Evolutionary conservation across 2,329 filamentous ascomycete species (phyloP), one percentile per base, ranked within the genome.

Genomic region (Alternaria ethzedia): DNA sequence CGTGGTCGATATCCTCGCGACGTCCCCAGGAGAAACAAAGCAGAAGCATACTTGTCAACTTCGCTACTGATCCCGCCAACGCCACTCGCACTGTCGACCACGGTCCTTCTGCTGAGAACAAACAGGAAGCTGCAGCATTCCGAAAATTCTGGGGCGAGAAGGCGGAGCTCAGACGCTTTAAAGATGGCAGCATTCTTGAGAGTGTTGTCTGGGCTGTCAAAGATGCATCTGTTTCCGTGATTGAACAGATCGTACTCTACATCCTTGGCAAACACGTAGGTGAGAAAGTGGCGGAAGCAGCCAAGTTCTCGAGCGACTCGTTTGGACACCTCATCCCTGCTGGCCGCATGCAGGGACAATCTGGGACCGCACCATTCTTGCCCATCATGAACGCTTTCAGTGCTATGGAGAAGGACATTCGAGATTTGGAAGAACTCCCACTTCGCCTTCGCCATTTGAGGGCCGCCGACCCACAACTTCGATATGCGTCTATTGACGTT

Each of bases 131-230:
- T 23, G 89, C 89, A 10, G 86, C 86, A 30, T 99, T 97, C 79
- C 91, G 93, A 36, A 88, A 90, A 32, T 98, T 99, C 77, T 99
- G 96, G 96, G 96, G 95, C 7, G 91, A 95, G 10, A 97, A 96
- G 78, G 88, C 96, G 2, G 96, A 99, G 79, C 85, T 99, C 49
- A 89, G 96, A 68, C 91, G 96, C 20, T 99, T 99, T 84, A 96
- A 94, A 73, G 94, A 98, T 74, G 96, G 96, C 21, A 95, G 91
- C 71, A 97, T 99, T 69, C 86, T 94, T 9, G 96, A 99, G 79
- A 97, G 92, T 74, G 84, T 98, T 28, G 90, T 97, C 20, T 99
- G 96, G 96, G 85, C 81, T 3, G 65, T 85, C 3, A 87, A 89
- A 68, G 85, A 87, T 58, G 83, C 86, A 2, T 83, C 88, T 2